Evolutionary conservation across 1,284 basidiomycete genomes (phyloP).

Genomic region (Tetrapyrgos nigripes): DNA sequence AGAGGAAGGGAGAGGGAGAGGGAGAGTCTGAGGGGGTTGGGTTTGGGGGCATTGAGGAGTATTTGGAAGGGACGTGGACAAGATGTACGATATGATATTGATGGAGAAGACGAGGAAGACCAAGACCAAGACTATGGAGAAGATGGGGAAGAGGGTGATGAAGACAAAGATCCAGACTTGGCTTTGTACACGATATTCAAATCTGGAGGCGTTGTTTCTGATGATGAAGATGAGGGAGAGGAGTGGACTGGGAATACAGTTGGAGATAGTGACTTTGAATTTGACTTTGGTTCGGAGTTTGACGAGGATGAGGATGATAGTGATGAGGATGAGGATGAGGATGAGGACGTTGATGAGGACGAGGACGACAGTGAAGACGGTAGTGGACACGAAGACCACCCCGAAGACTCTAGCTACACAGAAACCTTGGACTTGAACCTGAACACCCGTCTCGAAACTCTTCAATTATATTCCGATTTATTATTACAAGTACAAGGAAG

Average conservation of each 20-base stretch:
- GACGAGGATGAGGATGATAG: slow-evolving; percentile 33
- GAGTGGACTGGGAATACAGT: slow-evolving; percentile 18
- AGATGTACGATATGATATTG: background rate
- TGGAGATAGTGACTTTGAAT: slow-evolving; percentile 24
- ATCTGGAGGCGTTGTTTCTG: slow-evolving; percentile 66
- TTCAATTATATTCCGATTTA: slow-evolving; percentile 25
- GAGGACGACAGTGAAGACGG: no score
- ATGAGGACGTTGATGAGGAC: slow-evolving; percentile 57
- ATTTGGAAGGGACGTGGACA: background rate
- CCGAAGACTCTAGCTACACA: no score
- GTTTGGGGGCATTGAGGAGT: background rate
- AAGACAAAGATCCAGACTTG: slow-evolving; percentile 32
- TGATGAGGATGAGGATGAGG: slow-evolving; percentile 36
- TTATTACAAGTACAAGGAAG: no score
- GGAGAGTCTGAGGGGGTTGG: background rate
- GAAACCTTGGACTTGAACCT: no score
- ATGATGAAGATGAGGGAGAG: slow-evolving; percentile 59
- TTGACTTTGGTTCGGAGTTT: slow-evolving; percentile 14
- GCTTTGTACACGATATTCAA: slow-evolving; percentile 61
- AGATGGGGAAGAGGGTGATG: slow-evolving; percentile 45
- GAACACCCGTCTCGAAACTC: no score
- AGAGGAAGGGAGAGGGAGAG: slow-evolving; percentile 19
- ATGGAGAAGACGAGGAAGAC: slow-evolving; percentile 23
- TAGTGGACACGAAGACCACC: no score
- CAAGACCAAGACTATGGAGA: slow-evolving; percentile 34